Base-by-base conservation (phyloP, 345 rosid genomes). In the Lepidium aucheri region DNA sequence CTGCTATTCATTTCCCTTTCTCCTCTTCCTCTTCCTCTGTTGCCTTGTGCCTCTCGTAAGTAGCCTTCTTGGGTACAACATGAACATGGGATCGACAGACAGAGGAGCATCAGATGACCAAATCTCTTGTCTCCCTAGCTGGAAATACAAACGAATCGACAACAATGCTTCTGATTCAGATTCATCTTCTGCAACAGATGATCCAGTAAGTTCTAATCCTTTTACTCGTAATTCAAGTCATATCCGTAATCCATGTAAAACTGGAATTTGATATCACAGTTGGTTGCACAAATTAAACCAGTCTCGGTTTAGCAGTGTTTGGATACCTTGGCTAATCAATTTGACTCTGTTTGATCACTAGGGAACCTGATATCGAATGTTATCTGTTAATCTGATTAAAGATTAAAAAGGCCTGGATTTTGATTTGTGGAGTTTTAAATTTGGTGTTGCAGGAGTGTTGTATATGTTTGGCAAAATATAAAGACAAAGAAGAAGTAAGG, bases 81-180 rank as follows among this genome's bases (percentile, higher is more conserved):
- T 95, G 89, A 87, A 82, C 82, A 67, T 81, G 84, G 96, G 90
- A 2, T 89, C 94, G 4, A 70, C 80, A 0, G 93, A 85, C 5
- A 83, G 68, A 77, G 97, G 86, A 33, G 99, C 99, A 9, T 89
- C 96, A 6, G 97, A 95, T 49, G 96, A 91, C 58, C 94, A 95
- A 76, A 85, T 95, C 67, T 91, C 84, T 43, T 61, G 70, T 16
- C 87, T 95, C 14, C 95, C 94, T 34, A 83, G 91, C 65, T 84
- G 99, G 99, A 84, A 63, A 55, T 82, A 82, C 65, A 91, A 87
- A 78, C 86, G 70, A 66, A 66, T 76, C 22, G 79, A 65, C 22
- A 47, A 57, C 20, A 62, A 56, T 76, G 65, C 78, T 18, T 73
- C 67, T 42, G 70, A 68, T 39, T 41, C 62, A 50, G 72, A 66